Evolutionary conservation across 2,329 filamentous ascomycete genomes (phyloP), one percentile per base, ranked within the genome.

Genomic region (Didymella glomerata): DNA sequence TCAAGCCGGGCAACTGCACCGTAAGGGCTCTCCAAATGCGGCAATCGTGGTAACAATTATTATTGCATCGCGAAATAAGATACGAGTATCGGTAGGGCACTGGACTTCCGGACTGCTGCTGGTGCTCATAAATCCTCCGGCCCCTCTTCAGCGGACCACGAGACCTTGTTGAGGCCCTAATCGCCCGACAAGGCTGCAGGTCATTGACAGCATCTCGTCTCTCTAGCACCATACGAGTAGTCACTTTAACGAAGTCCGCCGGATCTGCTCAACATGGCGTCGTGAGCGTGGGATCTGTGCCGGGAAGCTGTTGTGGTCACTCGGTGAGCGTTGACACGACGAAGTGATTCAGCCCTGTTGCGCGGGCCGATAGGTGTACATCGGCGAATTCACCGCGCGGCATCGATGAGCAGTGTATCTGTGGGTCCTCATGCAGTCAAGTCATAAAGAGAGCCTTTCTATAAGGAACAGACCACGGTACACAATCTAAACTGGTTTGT

Each of bases 81-180:
- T 46, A 62, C 49, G 57, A 57, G 57, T 51, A 54, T 60, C 63
- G 63, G 66, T 64, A 54, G 54, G 46, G 55, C 60, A 62, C 54
- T 58, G 48, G 25, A 28, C 34, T 36, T 62, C 57, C 50, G 58
- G 50, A 25, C 57, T 47, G 49, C 49, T 60, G 47, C 60, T 60
- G 55, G 44, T 50, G 50, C 50, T 53, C 50, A 56, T 25, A 54
- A 60, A 63, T 64, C 48, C 55, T 56, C 67, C 68, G 62, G 61
- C 60, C 63, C 63, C 63, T 63, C 65, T 57, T 56, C 49, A 51
- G 60, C 57, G 51, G 42, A 46, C 57, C 60, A 57, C 34, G 56
- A 53, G 60, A 65, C 63, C 61, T 65, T 68, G 63, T 68, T 64
- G 63, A 64, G 66, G 54, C 54, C 53, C 60, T 66, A 64, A 48